A percentile compares a stretch with the other conserved stretches of the same genome.
Evolutionary conservation across 306 rosid species (phyloP).

Genomic region (Gastrolobium bilobum): DNA sequence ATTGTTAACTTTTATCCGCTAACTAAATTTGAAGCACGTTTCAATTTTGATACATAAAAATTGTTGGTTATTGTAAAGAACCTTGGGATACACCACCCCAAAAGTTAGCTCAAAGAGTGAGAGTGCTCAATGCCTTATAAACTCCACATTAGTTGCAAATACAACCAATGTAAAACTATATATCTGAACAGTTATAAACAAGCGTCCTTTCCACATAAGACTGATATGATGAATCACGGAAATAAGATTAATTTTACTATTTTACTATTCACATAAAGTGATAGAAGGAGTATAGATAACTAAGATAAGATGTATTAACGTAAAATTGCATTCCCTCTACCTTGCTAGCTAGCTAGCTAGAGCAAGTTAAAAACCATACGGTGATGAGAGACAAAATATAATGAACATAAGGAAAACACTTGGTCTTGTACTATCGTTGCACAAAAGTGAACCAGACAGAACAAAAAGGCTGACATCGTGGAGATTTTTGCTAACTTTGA

Average conservation of each 20-base stretch:
- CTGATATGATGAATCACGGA: slow-evolving; percentile 49
- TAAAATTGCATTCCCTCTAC: neutral
- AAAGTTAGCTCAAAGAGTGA: too few relatives aligned
- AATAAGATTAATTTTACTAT: slow-evolving; percentile 1
- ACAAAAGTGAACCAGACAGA: slow-evolving; percentile 43
- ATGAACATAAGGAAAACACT: slow-evolving; percentile 36
- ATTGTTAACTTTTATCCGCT: neutral
- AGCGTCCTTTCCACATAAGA: neutral
- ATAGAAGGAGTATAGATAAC: neutral
- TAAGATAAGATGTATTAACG: neutral
- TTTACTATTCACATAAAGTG: neutral
- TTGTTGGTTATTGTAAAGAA: neutral
- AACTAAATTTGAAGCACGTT: neutral
- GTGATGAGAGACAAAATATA: slow-evolving; percentile 18
- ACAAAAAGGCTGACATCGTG: slow-evolving; percentile 35
- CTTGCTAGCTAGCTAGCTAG: slow-evolving; percentile 11
- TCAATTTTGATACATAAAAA: neutral
- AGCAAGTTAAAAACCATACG: slow-evolving; percentile 14
- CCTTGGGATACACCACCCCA: too few relatives aligned
- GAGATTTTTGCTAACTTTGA: slow-evolving; percentile 43
- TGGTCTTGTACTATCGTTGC: slow-evolving; percentile 20
- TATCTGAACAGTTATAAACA: too few relatives aligned
- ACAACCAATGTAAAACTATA: too few relatives aligned
- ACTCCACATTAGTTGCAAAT: too few relatives aligned
- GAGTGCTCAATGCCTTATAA: too few relatives aligned